Evolutionary conservation across 2,329 filamentous ascomycete species (phyloP).

Genomic region (Aureobasidium sp.): DNA sequence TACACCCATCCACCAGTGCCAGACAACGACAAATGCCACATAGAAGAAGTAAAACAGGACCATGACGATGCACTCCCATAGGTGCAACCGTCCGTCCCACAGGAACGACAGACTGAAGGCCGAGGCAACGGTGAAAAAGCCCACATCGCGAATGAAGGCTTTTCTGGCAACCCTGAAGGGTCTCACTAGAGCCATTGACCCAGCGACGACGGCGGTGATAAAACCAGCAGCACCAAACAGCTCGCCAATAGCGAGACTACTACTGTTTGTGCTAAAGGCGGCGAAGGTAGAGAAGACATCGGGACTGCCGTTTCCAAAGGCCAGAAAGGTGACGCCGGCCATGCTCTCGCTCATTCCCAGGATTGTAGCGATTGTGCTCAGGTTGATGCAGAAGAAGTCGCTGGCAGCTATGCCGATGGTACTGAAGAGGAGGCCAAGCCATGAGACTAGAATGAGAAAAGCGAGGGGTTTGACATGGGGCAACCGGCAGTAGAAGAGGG

Average conservation of each 20-base stretch:
- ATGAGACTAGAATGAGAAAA: slow-evolving; percentile 70
- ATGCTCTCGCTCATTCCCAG: slow-evolving; percentile 93
- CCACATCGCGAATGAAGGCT: slow-evolving; percentile 85
- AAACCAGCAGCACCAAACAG: slow-evolving; percentile 91
- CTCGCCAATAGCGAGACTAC: slow-evolving; percentile 93
- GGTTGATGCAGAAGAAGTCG: slow-evolving; percentile 96
- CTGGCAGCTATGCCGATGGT: slow-evolving; percentile 97
- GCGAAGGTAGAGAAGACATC: slow-evolving; percentile 99
- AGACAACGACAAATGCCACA: slow-evolving; percentile 76
- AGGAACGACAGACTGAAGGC: slow-evolving; percentile 82
- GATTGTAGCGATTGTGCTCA: slow-evolving; percentile 84
- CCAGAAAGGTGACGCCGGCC: slow-evolving; percentile 91
- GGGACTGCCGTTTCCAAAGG: slow-evolving; percentile 94
- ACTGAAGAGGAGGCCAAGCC: slow-evolving; percentile 85
- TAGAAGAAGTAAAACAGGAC: slow-evolving; percentile 88
- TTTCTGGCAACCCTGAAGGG: slow-evolving; percentile 87
- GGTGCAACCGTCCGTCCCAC: slow-evolving; percentile 70
- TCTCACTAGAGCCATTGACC: slow-evolving; percentile 93
- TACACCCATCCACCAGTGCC: slow-evolving; percentile 78
- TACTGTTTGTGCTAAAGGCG: slow-evolving; percentile 93
- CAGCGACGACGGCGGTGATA: slow-evolving; percentile 92
- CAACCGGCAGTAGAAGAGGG: slow-evolving; percentile 82
- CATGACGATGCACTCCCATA: slow-evolving; percentile 90
- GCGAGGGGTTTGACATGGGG: slow-evolving; percentile 62
- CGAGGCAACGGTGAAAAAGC: slow-evolving; percentile 84